A percentile compares a stretch with the other conserved stretches of the same genome.
Evolutionary conservation across 2,329 filamentous ascomycete species (phyloP).

Genomic region (Cadophora gregata): DNA sequence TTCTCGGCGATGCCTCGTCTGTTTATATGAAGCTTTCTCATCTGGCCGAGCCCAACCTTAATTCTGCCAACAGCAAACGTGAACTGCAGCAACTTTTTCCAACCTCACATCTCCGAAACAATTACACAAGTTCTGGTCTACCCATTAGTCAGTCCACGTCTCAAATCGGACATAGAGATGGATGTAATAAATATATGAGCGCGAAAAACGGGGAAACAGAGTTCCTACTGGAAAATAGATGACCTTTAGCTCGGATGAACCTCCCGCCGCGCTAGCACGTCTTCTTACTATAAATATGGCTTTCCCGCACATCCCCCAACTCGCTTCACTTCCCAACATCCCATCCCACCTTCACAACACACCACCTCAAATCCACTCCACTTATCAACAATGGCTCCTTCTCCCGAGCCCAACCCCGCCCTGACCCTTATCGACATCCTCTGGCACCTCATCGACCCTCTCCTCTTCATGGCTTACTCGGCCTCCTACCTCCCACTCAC

Average conservation of each 20-base stretch:
- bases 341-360: not conserved
- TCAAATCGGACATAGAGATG: too few relatives aligned
- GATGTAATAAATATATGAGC: not conserved
- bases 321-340: not conserved
- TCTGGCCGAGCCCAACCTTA: not conserved
- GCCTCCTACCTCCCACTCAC: conserved; percentile 58
- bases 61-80: not conserved
- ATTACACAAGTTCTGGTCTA: too few relatives aligned
- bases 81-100: not conserved
- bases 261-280: not conserved
- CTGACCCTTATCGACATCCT: conserved; percentile 29
- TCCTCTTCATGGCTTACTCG: conserved; percentile 58
- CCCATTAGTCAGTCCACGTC: too few relatives aligned
- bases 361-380: too few relatives aligned
- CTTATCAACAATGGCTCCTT: not conserved
- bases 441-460: conserved; percentile 49
- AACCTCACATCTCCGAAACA: too few relatives aligned
- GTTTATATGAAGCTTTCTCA: not conserved
- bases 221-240: not conserved
- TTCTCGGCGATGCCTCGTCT: not conserved
- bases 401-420: not conserved
- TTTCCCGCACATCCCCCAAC: not conserved
- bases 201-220: not conserved
- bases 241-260: not conserved
- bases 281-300: not conserved